Base-by-base conservation (phyloP, 345 rosid species). In the Salix koriyanagi region DNA sequence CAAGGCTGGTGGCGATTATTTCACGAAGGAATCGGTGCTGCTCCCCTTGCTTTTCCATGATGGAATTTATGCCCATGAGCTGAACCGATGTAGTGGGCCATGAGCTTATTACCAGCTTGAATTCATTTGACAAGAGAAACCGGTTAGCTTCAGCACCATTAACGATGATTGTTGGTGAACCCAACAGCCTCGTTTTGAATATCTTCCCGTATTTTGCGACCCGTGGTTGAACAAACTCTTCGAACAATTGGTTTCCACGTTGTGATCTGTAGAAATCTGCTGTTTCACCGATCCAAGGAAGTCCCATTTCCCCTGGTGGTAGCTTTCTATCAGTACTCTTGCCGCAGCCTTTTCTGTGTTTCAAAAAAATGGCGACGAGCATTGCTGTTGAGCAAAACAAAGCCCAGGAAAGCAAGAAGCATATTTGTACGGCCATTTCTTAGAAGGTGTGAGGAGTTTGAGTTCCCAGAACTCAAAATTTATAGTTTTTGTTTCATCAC, bases 61-160 rank as follows among this genome's bases (percentile, higher is more conserved):
- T 92, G 70, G 89, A 85, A 56, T 87, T 85, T 73, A 71, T 85
- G 6, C 94, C 94, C 93, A 89, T 92, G 52, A 90, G 87, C 77
- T 89, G 87, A 78, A 92, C 90, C 23, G 94, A 88, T 0, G 93
- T 79, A 7, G 87, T 82, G 58, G 97, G 97, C 97, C 97, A 92
- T 11, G 97, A 88, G 83, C 97, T 92, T 58, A 89, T 68, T 78
- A 92, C 94, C 69, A 90, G 70, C 86, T 82, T 92, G 82, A 90
- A 92, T 85, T 92, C 94, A 23, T 83, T 92, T 0, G 94, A 87
- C 32, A 92, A n/a, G 75, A 90, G 83, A 58, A 92, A 75, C 70
- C 81, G 83, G 70, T 90, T 92, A 2, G 93, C 97, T 80, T 89
- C 90, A 30, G 90, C 87, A 67, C 94, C 93, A 54, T 85, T 90